A percentile compares a stretch with the other conserved stretches of the same genome.
phyloP scores from a whole-genome alignment of 2,329 filamentous ascomycete species.

The Microcyclospora pomicola region DNA sequence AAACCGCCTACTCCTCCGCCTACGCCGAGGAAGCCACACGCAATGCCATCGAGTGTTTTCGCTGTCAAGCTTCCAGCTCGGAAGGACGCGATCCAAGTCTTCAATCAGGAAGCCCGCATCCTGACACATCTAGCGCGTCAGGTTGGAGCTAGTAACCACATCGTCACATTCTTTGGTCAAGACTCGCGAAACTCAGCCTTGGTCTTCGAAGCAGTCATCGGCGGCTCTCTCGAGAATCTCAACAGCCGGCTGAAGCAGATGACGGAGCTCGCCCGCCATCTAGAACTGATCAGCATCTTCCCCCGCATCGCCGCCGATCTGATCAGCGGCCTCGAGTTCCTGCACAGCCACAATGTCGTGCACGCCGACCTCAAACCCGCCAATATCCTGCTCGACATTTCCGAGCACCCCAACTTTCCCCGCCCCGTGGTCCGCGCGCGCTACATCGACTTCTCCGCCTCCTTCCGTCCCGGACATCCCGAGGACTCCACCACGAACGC shows the following conservation, averaged over 20 bases:
- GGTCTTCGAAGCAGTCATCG: constrained; percentile 21
- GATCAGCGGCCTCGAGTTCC: constrained; percentile 28
- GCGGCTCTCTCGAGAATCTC: constrained; percentile 19
- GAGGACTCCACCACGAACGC: constrained; percentile 14
- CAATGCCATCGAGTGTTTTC: constrained; percentile 8
- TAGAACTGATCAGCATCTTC: constrained; percentile 25
- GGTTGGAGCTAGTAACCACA: constrained; percentile 10
- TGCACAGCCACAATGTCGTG: constrained; percentile 27
- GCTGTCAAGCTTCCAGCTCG: constrained; percentile 23
- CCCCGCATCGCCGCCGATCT: constrained; percentile 27
- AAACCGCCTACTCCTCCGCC: constrained; percentile 8
- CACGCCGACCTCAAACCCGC: constrained; percentile 36
- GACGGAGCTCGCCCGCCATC: constrained; percentile 22
- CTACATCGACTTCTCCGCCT: constrained; percentile 33
- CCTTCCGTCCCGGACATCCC: constrained; percentile 16
- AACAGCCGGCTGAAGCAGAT: constrained; percentile 16
- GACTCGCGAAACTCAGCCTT: constrained; percentile 18
- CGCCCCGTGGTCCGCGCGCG: constrained; percentile 15
- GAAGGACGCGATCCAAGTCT: constrained; percentile 20
- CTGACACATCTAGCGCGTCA: constrained; percentile 18
- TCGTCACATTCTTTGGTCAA: constrained; percentile 23
- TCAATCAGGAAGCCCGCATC: constrained; percentile 21
- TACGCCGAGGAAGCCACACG: constrained; percentile 3
- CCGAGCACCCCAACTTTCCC: constrained; percentile 10
- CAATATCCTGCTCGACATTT: constrained; percentile 29